Conservation (phyloP, 768 basidiomycete genomes). For the Podaxis pistillaris region DNA sequence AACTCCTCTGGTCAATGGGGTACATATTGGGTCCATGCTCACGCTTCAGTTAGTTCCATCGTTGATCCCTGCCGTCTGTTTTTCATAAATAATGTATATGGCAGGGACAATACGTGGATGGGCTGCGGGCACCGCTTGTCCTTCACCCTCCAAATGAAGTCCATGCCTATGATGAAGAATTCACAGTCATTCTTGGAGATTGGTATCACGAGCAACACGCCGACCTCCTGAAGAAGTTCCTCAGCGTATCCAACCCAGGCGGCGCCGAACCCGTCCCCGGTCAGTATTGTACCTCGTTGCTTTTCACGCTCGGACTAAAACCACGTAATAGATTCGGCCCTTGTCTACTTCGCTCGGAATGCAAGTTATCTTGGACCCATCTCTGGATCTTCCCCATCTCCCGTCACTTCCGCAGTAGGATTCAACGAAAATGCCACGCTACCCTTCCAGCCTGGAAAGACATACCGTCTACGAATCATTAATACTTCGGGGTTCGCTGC, state of each 20-base stretch:
- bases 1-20: slow-evolving; percentile 71
- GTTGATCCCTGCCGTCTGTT: background rate
- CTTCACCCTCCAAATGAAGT: slow-evolving; percentile 68
- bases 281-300: slow-evolving; percentile 24
- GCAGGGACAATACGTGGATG: slow-evolving; percentile 90
- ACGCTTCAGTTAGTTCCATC: slow-evolving; percentile 44
- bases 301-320: background rate
- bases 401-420: slow-evolving; percentile 61
- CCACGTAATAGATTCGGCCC: slow-evolving; percentile 56
- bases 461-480: slow-evolving; percentile 84
- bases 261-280: slow-evolving; percentile 91
- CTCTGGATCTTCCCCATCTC: slow-evolving; percentile 43
- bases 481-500: slow-evolving; percentile 76
- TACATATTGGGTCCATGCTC: slow-evolving; percentile 80
- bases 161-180: slow-evolving; percentile 86
- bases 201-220: slow-evolving; percentile 88
- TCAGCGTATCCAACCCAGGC: slow-evolving; percentile 72
- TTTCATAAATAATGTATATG: background rate
- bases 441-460: slow-evolving; percentile 83
- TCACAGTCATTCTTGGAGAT: slow-evolving; percentile 80
- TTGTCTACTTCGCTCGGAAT: slow-evolving; percentile 84
- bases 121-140: slow-evolving; percentile 83
- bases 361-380: slow-evolving; percentile 65
- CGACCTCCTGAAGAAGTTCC: slow-evolving; percentile 60
- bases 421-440: slow-evolving; percentile 89